Base-by-base conservation (phyloP, 768 basidiomycete species). In the Tremella fuciformis region DNA sequence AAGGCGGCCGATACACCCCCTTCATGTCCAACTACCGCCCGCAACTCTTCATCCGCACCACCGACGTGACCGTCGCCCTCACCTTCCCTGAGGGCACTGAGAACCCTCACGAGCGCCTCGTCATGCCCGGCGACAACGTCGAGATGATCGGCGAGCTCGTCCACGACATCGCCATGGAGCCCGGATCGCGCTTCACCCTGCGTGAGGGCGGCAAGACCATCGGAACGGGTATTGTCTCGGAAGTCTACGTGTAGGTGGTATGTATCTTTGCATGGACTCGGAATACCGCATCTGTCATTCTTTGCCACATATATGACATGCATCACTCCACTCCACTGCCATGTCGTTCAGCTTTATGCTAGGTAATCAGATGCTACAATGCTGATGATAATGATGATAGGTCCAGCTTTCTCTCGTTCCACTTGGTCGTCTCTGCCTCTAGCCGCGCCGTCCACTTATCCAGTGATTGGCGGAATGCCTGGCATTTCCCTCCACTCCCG, bases 121-220 rank as follows among this genome's bases (percentile, higher is more conserved):
- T 97, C 66, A 93, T 96, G 90, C 94, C 94, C 50, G 94, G 94
- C 61, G 94, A 98, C 80, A 94, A 94, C 70, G 86, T 98, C 54
- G 92, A 96, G 79, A 86, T 98, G 81, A 82, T 89, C 55, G 90
- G 89, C 74, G 80, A 83, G 24, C 83, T 97, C 38, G 82, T 86
- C 22, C 85, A 86, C 69, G 90, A 93, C 71, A 86, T 96, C 62
- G 91, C 91, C 21, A 83, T 88, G 42, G 94, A 97, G 78, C 82
- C 85, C 63, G 91, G 94, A 53, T 86, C 87, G 59, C 85, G 92
- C 52, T 96, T 97, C 80, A 97, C 93, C 22, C 84, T 96, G 59
- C 87, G 92, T 66, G 92, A 96, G 78, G 92, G 91, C 65, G 89
- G 91, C 73, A 93, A 86, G 80, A 97, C 94, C 9, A 83, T 97